Base-by-base conservation (phyloP, 169 alveolate genomes). In the Plasmodium adleri region DNA sequence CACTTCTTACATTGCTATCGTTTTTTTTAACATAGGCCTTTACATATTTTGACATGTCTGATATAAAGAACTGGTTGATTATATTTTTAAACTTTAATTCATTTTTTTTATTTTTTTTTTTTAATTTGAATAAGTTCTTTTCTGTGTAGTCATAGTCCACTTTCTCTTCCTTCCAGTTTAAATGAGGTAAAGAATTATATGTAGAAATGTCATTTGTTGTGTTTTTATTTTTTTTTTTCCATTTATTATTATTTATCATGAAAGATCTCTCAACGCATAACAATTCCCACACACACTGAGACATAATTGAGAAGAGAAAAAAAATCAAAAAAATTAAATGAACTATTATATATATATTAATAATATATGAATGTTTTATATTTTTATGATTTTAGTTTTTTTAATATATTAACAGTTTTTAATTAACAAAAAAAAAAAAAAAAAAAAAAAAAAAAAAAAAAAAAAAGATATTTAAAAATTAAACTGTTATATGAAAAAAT, bases 251-350 rank as follows among this genome's bases (percentile, higher is more conserved):
- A 64, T 63, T 43, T 20, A 52, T 76, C 52, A 28, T 64, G 50
- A 76, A 76, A 52, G 89, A 76, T 32, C 66, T 76, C 28, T 76
- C 89, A 12, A 76, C 66, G 52, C 89, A 64, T 50, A 76, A 22
- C 49, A 76, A 59, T 76, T 76, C 89, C 89, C 89, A 76, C 47
- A 76, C 89, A 76, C 89, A 76, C 28, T 76, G 89, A 76, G 76
- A 63, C 89, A 76, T 76, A n/a, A n/a, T 74, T 15, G 3, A 45
- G 22, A 15, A 54, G 13, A 54, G 7, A 3, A 9, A 54, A 8
- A 54, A 9, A 54, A 54, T 54, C 3, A 54, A 12, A 20, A 54
- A 13, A 54, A 54, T 54, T 28, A 28, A 28, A 0, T 28, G 43
- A 28, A 28, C 43, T 28, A 28, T 28, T 28, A 3, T 4, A 28